Evolutionary conservation across 1,284 basidiomycete species (phyloP).

Genomic region (Malassezia caprae): DNA sequence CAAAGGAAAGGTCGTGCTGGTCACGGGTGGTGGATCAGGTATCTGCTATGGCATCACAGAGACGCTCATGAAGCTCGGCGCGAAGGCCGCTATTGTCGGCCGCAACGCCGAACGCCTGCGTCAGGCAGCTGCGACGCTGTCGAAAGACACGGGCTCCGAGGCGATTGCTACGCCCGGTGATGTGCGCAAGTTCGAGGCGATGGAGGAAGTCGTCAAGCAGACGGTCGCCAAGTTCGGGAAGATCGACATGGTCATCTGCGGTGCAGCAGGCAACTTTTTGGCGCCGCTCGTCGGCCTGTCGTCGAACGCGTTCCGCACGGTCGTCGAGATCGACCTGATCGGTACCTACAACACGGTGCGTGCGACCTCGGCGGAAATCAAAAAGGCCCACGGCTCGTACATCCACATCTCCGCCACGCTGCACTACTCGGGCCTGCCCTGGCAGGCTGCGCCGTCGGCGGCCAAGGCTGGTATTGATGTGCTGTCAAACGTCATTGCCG

Average conservation of each 20-base stretch:
- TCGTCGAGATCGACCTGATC: constrained; percentile 83
- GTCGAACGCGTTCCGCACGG: constrained; percentile 62
- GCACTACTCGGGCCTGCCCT: constrained; percentile 78
- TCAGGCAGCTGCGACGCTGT: constrained; percentile 63
- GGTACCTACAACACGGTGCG: constrained; percentile 83
- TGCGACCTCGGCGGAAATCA: constrained; percentile 34
- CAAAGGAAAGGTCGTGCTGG: constrained; percentile 85
- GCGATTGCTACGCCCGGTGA: constrained; percentile 73
- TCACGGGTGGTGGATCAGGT: constrained; percentile 59
- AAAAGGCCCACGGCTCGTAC: constrained; percentile 59
- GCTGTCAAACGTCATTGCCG: constrained; percentile 68
- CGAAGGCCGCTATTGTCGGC: constrained; percentile 69
- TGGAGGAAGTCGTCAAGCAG: constrained; percentile 65
- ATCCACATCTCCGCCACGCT: constrained; percentile 83
- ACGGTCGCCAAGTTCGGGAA: constrained; percentile 68
- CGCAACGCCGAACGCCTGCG: constrained; percentile 73
- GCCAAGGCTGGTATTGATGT: constrained; percentile 93
- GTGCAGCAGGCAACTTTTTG: constrained; percentile 53
- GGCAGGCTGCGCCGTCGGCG: constrained; percentile 83
- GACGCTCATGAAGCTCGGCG: constrained; percentile 68
- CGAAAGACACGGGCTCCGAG: constrained; percentile 57
- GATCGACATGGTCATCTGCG: constrained; percentile 91
- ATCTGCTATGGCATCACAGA: constrained; percentile 78
- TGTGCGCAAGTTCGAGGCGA: constrained; percentile 64
- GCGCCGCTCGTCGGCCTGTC: constrained; percentile 42